Conservation (phyloP, 176 grass and related monocot genomes). For the Dendrocalamus sinicus region DNA sequence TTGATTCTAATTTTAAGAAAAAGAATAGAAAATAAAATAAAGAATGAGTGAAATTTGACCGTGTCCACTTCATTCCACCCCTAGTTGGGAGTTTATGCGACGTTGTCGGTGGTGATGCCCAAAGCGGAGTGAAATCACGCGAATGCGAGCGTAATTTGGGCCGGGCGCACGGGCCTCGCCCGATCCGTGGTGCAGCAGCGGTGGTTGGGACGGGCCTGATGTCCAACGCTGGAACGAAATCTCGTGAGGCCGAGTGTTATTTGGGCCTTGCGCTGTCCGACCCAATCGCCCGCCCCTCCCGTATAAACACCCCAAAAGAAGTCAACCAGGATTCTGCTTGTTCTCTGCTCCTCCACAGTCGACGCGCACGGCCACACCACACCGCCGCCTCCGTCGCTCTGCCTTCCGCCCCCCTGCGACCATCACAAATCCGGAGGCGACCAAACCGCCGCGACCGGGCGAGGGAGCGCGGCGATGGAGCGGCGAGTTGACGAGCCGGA, state of each 20-base stretch:
- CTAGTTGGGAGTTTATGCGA: no score
- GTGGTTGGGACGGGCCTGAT: background rate
- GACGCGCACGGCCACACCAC: background rate
- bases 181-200: background rate
- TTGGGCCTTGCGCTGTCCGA: background rate
- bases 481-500: background rate
- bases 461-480: conserved; percentile 19
- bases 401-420: background rate
- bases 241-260: background rate
- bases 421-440: conserved; percentile 6
- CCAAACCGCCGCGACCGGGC: background rate
- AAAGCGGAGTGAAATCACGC: no score
- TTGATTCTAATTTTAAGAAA: no score
- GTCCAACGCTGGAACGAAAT: background rate
- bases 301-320: background rate
- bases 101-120: no score
- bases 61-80: no score
- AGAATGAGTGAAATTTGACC: no score
- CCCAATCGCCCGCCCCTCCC: background rate
- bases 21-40: no score
- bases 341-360: background rate
- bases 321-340: background rate
- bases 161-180: background rate
- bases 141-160: background rate
- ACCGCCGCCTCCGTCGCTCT: background rate